These are phyloP conservation scores for Styphnolobium japonicum DNA, from an alignment of 306 rosid genomes.

Conservation along the genomic window DNA sequence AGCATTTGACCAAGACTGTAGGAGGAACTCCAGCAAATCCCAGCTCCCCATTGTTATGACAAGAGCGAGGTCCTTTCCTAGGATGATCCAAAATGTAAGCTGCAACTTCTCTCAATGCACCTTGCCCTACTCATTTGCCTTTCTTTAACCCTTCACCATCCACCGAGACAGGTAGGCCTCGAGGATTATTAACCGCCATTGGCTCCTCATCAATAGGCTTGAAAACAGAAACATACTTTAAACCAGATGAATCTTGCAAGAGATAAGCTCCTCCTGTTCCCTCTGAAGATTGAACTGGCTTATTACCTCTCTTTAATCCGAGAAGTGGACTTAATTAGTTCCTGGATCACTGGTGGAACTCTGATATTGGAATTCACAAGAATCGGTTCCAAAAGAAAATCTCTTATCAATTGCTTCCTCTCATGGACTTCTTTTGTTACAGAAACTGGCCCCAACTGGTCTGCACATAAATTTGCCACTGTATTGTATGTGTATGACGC, in stretches of 20 bases:
- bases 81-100: slow-evolving; percentile 74
- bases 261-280: slow-evolving; percentile 84
- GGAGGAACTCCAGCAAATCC: slow-evolving; percentile 70
- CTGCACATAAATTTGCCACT: slow-evolving; percentile 12
- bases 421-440: slow-evolving; percentile 26
- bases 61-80: slow-evolving; percentile 38
- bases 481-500: slow-evolving; percentile 28
- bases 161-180: slow-evolving; percentile 45
- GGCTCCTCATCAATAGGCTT: slow-evolving; percentile 83
- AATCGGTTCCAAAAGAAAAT: slow-evolving; percentile 62
- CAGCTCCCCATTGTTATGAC: slow-evolving; percentile 5
- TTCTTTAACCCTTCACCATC: slow-evolving; percentile 67
- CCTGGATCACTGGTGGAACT: slow-evolving; percentile 40
- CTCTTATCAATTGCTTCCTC: slow-evolving; percentile 27
- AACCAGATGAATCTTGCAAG: slow-evolving; percentile 64
- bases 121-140: slow-evolving; percentile 60
- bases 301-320: slow-evolving; percentile 56
- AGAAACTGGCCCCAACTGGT: slow-evolving; percentile 29
- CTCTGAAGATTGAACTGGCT: slow-evolving; percentile 70
- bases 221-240: slow-evolving; percentile 61
- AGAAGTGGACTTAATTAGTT: slow-evolving; percentile 50
- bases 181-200: slow-evolving; percentile 68
- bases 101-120: slow-evolving; percentile 66
- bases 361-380: slow-evolving; percentile 33
- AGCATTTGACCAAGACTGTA: slow-evolving; percentile 54